A percentile compares a stretch with the other conserved stretches of the same genome.
Evolutionary conservation across 2,329 filamentous ascomycete genomes (phyloP).

Genomic region (Calonectria pauciramosa): DNA sequence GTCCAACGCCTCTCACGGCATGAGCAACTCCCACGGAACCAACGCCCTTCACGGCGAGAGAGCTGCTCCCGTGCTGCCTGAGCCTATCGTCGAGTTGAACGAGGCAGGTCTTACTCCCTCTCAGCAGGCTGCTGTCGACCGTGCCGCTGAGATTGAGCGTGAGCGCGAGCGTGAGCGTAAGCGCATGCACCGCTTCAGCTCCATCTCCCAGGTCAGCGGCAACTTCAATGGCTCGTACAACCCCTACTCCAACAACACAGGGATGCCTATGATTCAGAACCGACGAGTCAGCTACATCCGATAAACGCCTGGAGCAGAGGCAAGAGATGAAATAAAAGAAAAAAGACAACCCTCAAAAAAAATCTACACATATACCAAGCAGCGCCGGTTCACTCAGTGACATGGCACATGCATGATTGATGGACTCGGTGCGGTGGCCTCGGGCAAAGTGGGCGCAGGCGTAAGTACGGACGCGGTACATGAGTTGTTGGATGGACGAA

Average conservation of each 20-base stretch:
- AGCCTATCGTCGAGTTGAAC: slow-evolving; percentile 41
- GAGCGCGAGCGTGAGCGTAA: slow-evolving; percentile 57
- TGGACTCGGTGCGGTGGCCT: slow-evolving; percentile 38
- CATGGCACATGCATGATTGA: slow-evolving; percentile 40
- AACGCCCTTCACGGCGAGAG: slow-evolving; percentile 55
- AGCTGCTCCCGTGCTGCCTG: slow-evolving; percentile 39
- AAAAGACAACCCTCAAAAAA: slow-evolving; percentile 20
- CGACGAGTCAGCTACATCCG: slow-evolving; percentile 59
- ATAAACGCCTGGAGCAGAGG: slow-evolving; percentile 38
- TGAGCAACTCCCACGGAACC: slow-evolving; percentile 30
- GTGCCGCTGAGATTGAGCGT: background rate
- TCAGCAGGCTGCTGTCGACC: slow-evolving; percentile 25
- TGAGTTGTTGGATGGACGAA: slow-evolving; percentile 35
- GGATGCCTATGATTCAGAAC: slow-evolving; percentile 52
- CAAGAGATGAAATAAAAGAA: slow-evolving; percentile 30
- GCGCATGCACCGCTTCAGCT: slow-evolving; percentile 67
- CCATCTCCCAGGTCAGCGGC: slow-evolving; percentile 59
- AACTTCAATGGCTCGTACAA: slow-evolving; percentile 55
- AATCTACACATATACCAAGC: slow-evolving; percentile 27
- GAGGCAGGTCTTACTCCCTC: slow-evolving; percentile 35
- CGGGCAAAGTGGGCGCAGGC: slow-evolving; percentile 34
- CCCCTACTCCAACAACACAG: slow-evolving; percentile 50
- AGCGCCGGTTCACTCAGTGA: slow-evolving; percentile 1
- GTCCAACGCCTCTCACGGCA: slow-evolving; percentile 51
- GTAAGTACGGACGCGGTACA: slow-evolving; percentile 40